Evolutionary conservation across 441 rosid species (phyloP).

Genomic region (Populus tomentosa): DNA sequence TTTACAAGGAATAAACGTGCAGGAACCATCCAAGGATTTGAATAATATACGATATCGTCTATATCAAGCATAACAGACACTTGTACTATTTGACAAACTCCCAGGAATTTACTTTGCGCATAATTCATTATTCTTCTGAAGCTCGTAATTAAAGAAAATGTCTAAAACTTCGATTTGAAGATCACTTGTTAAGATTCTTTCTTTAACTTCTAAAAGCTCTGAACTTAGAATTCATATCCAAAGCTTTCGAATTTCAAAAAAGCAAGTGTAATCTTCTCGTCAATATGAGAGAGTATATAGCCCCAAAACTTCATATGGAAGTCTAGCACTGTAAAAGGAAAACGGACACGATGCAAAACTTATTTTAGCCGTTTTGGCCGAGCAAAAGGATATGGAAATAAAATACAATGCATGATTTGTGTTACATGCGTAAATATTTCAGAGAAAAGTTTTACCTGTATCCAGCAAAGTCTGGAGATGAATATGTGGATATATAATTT

Average conservation of each 20-base stretch:
- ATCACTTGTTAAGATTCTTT: no score
- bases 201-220: not conserved
- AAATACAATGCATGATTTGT: not conserved
- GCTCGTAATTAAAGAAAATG: no score
- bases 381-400: not conserved
- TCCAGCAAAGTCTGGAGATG: conserved; percentile 51
- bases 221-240: not conserved
- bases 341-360: not conserved
- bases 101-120: no score
- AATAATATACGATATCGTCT: not conserved
- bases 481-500: conserved; percentile 37
- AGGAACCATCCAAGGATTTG: conserved; percentile 4
- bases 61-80: not conserved
- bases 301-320: not conserved
- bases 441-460: conserved; percentile 38
- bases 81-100: not conserved
- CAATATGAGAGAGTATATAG: not conserved
- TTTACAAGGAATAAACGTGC: not conserved
- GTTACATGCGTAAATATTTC: not conserved
- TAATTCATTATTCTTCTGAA: no score
- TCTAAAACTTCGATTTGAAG: no score
- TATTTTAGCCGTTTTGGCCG: not conserved
- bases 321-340: not conserved
- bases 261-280: not conserved
- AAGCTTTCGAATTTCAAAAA: not conserved